Conservation (phyloP, 2,329 filamentous ascomycete genomes). For the Sporothrix humicola region DNA sequence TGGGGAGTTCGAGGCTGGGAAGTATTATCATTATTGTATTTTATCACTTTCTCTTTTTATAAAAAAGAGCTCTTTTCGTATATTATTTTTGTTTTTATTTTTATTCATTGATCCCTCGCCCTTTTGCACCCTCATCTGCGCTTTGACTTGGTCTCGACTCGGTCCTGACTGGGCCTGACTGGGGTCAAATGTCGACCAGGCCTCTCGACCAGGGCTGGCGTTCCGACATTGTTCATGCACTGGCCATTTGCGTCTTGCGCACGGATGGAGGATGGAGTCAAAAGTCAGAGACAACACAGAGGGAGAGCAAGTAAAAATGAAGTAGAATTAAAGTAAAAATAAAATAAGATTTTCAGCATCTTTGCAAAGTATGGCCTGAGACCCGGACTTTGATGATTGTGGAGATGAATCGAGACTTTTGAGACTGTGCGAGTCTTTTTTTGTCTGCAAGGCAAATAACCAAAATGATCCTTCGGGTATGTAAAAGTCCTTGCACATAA, state of each 20-base stretch:
- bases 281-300: neutral
- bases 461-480: neutral
- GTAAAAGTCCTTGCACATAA: too few relatives aligned
- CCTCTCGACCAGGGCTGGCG: neutral
- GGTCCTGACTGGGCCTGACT: neutral
- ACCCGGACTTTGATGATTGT: too few relatives aligned
- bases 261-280: neutral
- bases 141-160: neutral
- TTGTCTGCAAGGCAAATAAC: too few relatives aligned
- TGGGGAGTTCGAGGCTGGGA: neutral
- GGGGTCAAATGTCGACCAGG: neutral
- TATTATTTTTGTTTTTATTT: neutral
- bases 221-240: conserved; percentile 22
- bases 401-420: too few relatives aligned
- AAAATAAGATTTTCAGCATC: neutral
- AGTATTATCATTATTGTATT: too few relatives aligned
- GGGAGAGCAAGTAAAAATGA: neutral
- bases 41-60: too few relatives aligned
- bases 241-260: neutral
- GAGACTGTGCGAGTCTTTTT: too few relatives aligned
- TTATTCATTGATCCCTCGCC: neutral
- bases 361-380: too few relatives aligned
- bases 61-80: too few relatives aligned
- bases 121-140: neutral
- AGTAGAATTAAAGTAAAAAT: neutral